These are phyloP conservation scores for Termitomyces sp. DNA, from an alignment of 768 basidiomycete genomes.

Conservation along the genomic window DNA sequence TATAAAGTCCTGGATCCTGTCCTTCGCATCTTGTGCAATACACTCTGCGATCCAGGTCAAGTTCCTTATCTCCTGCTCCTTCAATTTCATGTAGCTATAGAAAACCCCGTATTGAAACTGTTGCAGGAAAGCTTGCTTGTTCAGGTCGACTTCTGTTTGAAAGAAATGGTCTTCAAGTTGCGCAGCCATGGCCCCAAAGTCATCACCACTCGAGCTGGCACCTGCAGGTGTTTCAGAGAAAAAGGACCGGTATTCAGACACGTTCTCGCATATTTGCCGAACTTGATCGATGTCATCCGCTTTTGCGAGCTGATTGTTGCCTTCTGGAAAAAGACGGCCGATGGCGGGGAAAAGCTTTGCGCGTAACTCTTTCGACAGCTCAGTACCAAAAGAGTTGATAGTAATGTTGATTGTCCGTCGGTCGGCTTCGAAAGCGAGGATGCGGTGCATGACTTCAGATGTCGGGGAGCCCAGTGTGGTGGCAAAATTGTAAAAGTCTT, in stretches of 20 bases:
- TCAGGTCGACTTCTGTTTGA: slow-evolving; percentile 85
- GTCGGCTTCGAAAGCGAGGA: slow-evolving; percentile 96
- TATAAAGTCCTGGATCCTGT: slow-evolving; percentile 94
- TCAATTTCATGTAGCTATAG: slow-evolving; percentile 87
- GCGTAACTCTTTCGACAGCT: slow-evolving; percentile 91
- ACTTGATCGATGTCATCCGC: slow-evolving; percentile 97
- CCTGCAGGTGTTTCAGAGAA: slow-evolving; percentile 50
- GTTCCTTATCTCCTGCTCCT: slow-evolving; percentile 88
- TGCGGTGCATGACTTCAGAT: slow-evolving; percentile 84
- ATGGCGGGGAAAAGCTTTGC: slow-evolving; percentile 92
- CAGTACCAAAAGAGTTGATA: slow-evolving; percentile 97
- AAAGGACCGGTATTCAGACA: slow-evolving; percentile 88
- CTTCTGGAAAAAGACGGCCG: slow-evolving; percentile 90
- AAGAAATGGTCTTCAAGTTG: slow-evolving; percentile 95
- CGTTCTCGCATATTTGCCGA: slow-evolving; percentile 76
- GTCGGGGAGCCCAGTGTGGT: slow-evolving; percentile 79
- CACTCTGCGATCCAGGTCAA: slow-evolving; percentile 96
- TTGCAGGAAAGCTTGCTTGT: slow-evolving; percentile 93
- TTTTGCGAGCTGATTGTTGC: slow-evolving; percentile 89
- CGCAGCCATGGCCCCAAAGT: slow-evolving; percentile 42
- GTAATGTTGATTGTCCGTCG: slow-evolving; percentile 97
- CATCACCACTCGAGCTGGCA: slow-evolving; percentile 29
- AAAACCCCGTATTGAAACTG: slow-evolving; percentile 95
- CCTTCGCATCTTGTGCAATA: slow-evolving; percentile 94
- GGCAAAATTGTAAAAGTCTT: slow-evolving; percentile 90